Evolutionary conservation across 2,329 filamentous ascomycete species (phyloP).

Genomic region (Aureobasidium namibiae): DNA sequence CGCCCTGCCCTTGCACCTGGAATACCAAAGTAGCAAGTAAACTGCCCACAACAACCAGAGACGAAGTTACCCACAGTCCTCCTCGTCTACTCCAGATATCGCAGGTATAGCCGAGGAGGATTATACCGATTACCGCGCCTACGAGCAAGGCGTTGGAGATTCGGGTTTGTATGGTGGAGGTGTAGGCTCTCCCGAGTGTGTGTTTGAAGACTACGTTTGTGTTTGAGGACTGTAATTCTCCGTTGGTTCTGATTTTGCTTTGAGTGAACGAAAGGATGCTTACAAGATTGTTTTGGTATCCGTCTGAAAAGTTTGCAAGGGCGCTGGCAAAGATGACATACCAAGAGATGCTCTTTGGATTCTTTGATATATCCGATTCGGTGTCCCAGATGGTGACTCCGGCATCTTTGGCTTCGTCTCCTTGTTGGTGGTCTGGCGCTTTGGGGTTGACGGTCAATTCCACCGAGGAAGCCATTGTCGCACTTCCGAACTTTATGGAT

Average conservation of each 20-base stretch:
- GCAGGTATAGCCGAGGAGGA: conserved; percentile 25
- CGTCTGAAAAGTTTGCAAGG: conserved; percentile 27
- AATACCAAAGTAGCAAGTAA: conserved; percentile 31
- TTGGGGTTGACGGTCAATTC: background rate
- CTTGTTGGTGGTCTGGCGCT: background rate
- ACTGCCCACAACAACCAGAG: conserved; percentile 25
- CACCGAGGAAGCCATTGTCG: background rate
- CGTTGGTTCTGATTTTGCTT: too few relatives aligned
- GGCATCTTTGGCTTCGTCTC: background rate
- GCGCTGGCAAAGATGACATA: conserved; percentile 20
- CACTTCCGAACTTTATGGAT: background rate
- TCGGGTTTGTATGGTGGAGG: conserved; percentile 23
- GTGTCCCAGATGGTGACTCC: background rate
- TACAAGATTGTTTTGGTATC: conserved; percentile 26
- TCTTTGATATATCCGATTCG: background rate
- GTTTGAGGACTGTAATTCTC: conserved; percentile 21
- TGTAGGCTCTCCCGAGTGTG: conserved; percentile 24
- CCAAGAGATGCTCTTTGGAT: background rate
- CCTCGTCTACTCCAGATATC: conserved; percentile 27
- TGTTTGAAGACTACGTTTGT: conserved; percentile 29
- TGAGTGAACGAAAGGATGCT: background rate
- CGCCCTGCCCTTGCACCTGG: conserved; percentile 21
- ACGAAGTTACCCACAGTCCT: conserved; percentile 26
- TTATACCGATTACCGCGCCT: conserved; percentile 27
- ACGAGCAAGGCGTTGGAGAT: conserved; percentile 28